Conservation (phyloP, 75 land plant genomes). For the Pinus tabuliformis region DNA sequence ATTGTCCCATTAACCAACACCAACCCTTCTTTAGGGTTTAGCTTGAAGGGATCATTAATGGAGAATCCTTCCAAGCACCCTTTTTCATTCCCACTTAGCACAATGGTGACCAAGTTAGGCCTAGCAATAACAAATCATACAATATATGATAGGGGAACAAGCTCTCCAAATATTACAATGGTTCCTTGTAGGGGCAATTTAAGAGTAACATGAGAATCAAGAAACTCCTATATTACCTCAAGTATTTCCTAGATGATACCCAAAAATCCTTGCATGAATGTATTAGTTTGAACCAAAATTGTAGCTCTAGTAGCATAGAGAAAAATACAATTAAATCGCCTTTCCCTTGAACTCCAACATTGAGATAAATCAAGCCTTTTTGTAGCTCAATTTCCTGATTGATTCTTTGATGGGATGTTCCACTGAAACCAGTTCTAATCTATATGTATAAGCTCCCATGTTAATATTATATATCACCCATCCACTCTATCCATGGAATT, state of each 20-base stretch:
- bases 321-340: slow-evolving; percentile 28
- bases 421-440: slow-evolving; percentile 36
- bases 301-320: slow-evolving; percentile 52
- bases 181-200: slow-evolving; percentile 63
- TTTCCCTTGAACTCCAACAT: slow-evolving; percentile 17
- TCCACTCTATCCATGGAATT: slow-evolving; percentile 11
- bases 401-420: slow-evolving; percentile 27
- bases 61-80: no score
- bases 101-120: no score
- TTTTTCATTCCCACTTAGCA: no score
- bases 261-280: slow-evolving; percentile 71
- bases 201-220: slow-evolving; percentile 57
- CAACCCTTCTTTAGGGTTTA: no score
- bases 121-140: no score
- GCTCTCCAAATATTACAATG: slow-evolving; percentile 65
- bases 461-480: slow-evolving; percentile 23
- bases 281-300: slow-evolving; percentile 71
- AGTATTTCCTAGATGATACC: slow-evolving; percentile 69
- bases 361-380: slow-evolving; percentile 28
- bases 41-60: no score
- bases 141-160: slow-evolving; percentile 63
- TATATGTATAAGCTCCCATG: slow-evolving; percentile 23
- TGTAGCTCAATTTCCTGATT: slow-evolving; percentile 19
- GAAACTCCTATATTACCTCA: slow-evolving; percentile 41
- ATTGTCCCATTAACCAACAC: no score